phyloP scores from a whole-genome alignment of 2,329 filamentous ascomycete genomes.

The Fusarium nanum region DNA sequence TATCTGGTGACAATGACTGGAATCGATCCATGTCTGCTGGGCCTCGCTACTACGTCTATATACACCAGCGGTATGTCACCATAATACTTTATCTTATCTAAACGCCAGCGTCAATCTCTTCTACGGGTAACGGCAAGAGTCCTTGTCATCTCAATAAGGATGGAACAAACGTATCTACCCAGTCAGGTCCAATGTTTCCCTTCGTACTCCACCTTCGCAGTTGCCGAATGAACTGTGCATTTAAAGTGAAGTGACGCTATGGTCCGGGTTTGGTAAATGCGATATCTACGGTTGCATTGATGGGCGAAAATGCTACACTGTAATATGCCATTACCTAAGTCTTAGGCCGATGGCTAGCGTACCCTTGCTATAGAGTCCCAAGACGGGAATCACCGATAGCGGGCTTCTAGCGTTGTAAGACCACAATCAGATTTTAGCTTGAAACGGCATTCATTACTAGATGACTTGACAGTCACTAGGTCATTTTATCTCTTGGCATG shows the following conservation, averaged over 20 bases:
- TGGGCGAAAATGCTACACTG: background rate
- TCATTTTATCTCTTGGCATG: no score
- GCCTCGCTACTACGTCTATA: background rate
- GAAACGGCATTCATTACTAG: background rate
- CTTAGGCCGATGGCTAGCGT: background rate
- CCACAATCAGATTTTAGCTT: background rate
- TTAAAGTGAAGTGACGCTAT: background rate
- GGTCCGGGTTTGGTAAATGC: background rate
- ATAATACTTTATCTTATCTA: background rate
- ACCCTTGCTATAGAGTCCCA: background rate
- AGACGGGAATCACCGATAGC: background rate
- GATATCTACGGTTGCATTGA: no score
- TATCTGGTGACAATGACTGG: background rate
- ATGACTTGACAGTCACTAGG: background rate
- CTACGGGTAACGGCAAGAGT: background rate
- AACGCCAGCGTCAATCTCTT: background rate
- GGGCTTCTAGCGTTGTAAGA: background rate
- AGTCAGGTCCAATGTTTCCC: background rate
- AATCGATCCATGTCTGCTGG: background rate
- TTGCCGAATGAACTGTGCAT: background rate
- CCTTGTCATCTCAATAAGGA: background rate
- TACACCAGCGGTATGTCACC: background rate
- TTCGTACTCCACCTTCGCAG: background rate
- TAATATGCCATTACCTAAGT: background rate
- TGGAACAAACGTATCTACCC: background rate